Conservation (phyloP, 176 grass and related monocot genomes). For the Bothriochloa decipiens region DNA sequence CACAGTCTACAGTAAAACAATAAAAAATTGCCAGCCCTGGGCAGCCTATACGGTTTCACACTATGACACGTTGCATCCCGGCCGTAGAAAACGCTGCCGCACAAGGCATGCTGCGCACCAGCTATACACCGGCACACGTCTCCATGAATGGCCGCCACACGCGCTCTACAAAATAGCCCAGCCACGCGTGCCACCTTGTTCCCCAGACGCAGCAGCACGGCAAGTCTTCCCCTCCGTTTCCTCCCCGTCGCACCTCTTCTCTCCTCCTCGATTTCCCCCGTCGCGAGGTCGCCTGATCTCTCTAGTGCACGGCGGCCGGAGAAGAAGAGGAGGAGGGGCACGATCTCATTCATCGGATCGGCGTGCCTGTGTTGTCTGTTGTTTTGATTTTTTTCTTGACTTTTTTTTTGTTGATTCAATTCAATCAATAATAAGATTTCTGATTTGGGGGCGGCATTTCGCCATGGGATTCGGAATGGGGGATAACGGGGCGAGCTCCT, state of each 20-base stretch:
- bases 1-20: neutral
- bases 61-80: neutral
- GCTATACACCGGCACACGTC: neutral
- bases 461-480: constrained; percentile 64
- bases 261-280: constrained; percentile 36
- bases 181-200: neutral
- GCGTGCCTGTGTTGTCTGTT: neutral
- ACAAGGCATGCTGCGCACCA: neutral
- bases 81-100: neutral
- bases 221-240: constrained; percentile 17
- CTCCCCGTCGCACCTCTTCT: neutral
- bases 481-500: constrained; percentile 61
- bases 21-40: neutral
- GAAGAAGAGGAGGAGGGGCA: neutral
- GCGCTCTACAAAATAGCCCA: constrained; percentile 11
- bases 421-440: neutral
- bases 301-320: neutral
- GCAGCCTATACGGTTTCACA: neutral
- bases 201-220: neutral
- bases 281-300: constrained; percentile 13
- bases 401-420: neutral
- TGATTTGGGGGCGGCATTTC: neutral
- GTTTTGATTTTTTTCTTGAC: neutral
- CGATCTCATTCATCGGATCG: constrained; percentile 8
- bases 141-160: constrained; percentile 17